Evolutionary conservation across 257 asterid genomes (phyloP), one percentile per base, ranked within the genome.

Genomic region (Phtheirospermum japonicum): DNA sequence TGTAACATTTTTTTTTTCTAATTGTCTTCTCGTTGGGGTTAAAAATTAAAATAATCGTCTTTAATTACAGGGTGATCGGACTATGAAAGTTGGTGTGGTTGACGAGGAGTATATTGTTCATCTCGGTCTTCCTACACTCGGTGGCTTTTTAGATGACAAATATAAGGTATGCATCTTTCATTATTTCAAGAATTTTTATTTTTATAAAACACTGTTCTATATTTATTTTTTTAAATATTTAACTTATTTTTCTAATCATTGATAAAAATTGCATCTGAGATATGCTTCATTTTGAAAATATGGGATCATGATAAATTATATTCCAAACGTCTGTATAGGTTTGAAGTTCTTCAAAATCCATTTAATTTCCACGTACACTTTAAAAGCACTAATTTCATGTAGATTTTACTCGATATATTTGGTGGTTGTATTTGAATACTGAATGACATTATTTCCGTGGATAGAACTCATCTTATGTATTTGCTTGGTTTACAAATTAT

Each of bases 41-140:
- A 16, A 6, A 45, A n/a, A 16, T n/a, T 8, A 70, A 19, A 63
- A 68, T 48, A 37, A 14, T 18, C 45, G 16, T 33, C 28, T 49
- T 12, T 69, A 45, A 50, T 43, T 45, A 61, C 64, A 92, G 99
- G 99, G 99, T 18, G 97, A 89, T 71, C 84, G 96, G 60, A 65
- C 83, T 0, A 69, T 36, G 30, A 92, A 92, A 56, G 94, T 92
- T 61, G 99, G 99, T 6, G 93, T 92, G 59, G 95, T 92, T 40
- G 97, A 92, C 40, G 79, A 79, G 52, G 93, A 92, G 76, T 92
- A 86, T 65, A 64, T 92, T 40, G 83, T 76, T 69, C 99, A 92
- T 67, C 59, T 82, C 32, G 99, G 95, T n/a, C 82, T 89, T 69
- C 99, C 99, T 43, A 82, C 95, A n/a, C 89, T 92, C 17, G 99